Evolutionary conservation across 495 filamentous ascomycete genomes (phyloP).

Genomic region (Lophiotrema nucula): DNA sequence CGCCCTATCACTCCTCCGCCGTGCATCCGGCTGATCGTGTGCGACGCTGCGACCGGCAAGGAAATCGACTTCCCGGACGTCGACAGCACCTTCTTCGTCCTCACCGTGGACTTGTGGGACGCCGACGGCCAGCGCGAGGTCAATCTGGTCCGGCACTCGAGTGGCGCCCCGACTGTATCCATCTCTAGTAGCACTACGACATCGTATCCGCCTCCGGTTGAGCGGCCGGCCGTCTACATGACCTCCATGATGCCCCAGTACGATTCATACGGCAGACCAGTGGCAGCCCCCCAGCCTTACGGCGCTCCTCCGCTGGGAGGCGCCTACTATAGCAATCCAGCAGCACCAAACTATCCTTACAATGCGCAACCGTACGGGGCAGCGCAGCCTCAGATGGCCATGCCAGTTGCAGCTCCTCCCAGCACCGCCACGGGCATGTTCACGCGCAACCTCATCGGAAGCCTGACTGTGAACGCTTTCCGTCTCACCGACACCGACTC

Average conservation of each 20-base stretch:
- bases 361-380: constrained; percentile 1
- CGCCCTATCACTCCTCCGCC: constrained; percentile 95
- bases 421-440: constrained; percentile 77
- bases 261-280: constrained; percentile 23
- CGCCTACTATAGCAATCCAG: constrained; percentile 1
- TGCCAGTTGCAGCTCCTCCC: constrained; percentile 44
- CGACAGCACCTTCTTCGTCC: constrained; percentile 85
- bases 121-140: constrained; percentile 82
- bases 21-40: constrained; percentile 81
- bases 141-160: constrained; percentile 85
- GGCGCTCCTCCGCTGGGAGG: neutral
- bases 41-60: constrained; percentile 74
- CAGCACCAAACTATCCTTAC: neutral
- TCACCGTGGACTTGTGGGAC: constrained; percentile 91
- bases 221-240: constrained; percentile 17
- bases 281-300: neutral
- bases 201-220: constrained; percentile 63
- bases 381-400: constrained; percentile 19
- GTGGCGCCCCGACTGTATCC: constrained; percentile 70
- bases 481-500: constrained; percentile 77
- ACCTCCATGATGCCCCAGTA: constrained; percentile 1
- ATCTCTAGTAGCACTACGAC: constrained; percentile 80
- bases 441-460: constrained; percentile 93
- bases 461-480: constrained; percentile 85
- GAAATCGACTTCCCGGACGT: constrained; percentile 85